These are phyloP conservation scores for Jatropha podagrica DNA, from an alignment of 441 rosid genomes.

Conservation along the genomic window DNA sequence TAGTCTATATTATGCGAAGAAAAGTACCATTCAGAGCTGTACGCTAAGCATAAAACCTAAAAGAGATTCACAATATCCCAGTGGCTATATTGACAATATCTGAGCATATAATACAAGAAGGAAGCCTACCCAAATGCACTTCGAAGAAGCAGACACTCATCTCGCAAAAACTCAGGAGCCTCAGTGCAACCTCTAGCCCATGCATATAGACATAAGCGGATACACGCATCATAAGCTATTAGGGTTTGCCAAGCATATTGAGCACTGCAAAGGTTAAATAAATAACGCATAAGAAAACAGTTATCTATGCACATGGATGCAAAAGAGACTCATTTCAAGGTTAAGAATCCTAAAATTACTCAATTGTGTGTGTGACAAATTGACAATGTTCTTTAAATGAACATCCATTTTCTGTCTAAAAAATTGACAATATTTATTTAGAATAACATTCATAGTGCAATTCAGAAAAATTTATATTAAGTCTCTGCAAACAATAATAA, in stretches of 20 bases:
- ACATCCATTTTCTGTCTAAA: not conserved
- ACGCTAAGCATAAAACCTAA: constrained; percentile 7
- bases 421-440: not conserved
- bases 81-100: constrained; percentile 7
- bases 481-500: not conserved
- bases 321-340: not conserved
- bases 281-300: constrained; percentile 3
- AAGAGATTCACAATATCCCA: constrained; percentile 10
- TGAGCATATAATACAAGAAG: constrained; percentile 17
- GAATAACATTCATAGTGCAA: not conserved
- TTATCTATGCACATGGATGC: not conserved
- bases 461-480: not conserved
- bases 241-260: constrained; percentile 95
- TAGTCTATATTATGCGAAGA: constrained; percentile 42
- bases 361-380: not conserved
- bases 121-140: constrained; percentile 84
- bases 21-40: constrained; percentile 20
- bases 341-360: not conserved
- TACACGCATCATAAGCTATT: constrained; percentile 92
- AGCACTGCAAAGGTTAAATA: constrained; percentile 47
- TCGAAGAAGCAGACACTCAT: constrained; percentile 85
- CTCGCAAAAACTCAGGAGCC: constrained; percentile 92
- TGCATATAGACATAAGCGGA: constrained; percentile 74
- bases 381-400: not conserved
- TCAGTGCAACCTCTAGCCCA: constrained; percentile 95